Base-by-base conservation (phyloP, 1,284 basidiomycete genomes). In the Taiwanofungus camphoratus region DNA sequence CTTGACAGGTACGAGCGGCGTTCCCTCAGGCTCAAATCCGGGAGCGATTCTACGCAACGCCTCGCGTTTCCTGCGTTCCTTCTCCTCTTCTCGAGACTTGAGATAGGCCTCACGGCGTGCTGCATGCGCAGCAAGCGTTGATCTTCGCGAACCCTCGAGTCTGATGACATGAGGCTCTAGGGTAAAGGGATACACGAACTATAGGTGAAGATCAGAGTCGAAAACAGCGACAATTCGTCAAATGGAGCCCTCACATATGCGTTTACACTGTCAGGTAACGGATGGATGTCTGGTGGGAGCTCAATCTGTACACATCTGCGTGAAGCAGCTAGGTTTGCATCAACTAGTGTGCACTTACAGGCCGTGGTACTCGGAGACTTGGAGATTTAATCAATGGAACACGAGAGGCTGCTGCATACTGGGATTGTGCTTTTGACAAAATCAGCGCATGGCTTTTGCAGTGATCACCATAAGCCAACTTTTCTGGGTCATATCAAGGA, bases 131-230 rank as follows among this genome's bases (percentile, higher is more conserved):
- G 79, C 72, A 24, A 87, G 70, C 1, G 83, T 84, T 13, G 73
- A 65, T 45, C 79, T 69, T 6, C 87, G 80, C 3, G 87, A 74
- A 0, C 82, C 74, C 59, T 85, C 81, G 39, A 89, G 64, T 1
- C 80, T 76, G 43, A 93, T 61, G 50, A 92, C 73, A 57, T 94
- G 92, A 0, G 83, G 77, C 58, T 96, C 92, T 41, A 96, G 75
- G 0, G 90, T 87, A 69, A 90, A 94, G 2, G 92, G 92, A 58
- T 96, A 95, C 27, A 88, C 92, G 55, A 95, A 95, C 92, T 96
- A 58, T 16, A 8, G 36, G 11, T n/a, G 35, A 16, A 29, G 32
- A 12, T 12, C 8, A 13, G 22, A 5, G 7, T 4, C 30, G 9
- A 36, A 22, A 15, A 34, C 20, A 26, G 13, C 2, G 16, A n/a